Evolutionary conservation across 495 filamentous ascomycete genomes (phyloP).

Genomic region (Sporormia fimetaria): DNA sequence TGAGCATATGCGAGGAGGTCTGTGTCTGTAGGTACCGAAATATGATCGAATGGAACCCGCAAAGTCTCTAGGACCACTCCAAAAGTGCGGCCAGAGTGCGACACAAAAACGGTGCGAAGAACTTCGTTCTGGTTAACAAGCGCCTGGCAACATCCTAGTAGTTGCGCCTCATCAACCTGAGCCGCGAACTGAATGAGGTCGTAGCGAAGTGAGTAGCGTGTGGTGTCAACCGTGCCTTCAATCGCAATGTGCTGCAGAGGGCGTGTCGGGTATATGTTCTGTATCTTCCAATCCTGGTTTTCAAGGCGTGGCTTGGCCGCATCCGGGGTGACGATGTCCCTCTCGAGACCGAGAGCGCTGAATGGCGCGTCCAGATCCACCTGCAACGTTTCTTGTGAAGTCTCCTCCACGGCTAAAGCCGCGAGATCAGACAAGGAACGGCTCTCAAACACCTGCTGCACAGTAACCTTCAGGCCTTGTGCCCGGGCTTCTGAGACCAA

Average conservation of each 20-base stretch:
- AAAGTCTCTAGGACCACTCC: slow-evolving; percentile 52
- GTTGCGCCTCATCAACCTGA: slow-evolving; percentile 25
- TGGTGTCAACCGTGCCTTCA: slow-evolving; percentile 43
- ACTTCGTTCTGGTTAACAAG: slow-evolving; percentile 43
- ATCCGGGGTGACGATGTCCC: slow-evolving; percentile 2
- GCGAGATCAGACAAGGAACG: slow-evolving; percentile 13
- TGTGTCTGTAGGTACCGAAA: slow-evolving; percentile 38
- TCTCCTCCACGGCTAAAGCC: slow-evolving; percentile 1
- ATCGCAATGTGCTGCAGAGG: slow-evolving; percentile 56
- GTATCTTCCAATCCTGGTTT: slow-evolving; percentile 29
- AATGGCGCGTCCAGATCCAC: slow-evolving; percentile 1
- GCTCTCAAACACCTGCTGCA: slow-evolving; percentile 19
- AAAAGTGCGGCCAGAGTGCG: slow-evolving; percentile 43
- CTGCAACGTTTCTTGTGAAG: not conserved
- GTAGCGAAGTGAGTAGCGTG: slow-evolving; percentile 39
- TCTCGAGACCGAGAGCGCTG: slow-evolving; percentile 8
- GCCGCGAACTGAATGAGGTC: slow-evolving; percentile 35
- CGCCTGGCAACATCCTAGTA: slow-evolving; percentile 36
- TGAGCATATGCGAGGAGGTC: slow-evolving; percentile 42
- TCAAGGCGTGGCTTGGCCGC: slow-evolving; percentile 4
- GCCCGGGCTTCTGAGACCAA: slow-evolving; percentile 31
- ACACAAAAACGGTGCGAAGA: slow-evolving; percentile 58
- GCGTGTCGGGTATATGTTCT: slow-evolving; percentile 48
- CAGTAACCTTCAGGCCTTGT: slow-evolving; percentile 8
- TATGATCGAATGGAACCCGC: slow-evolving; percentile 40